Percentiles rank a stretch among this genome's conserved stretches.
Evolutionary conservation across 192 early-diverging fungal species (phyloP).

Genomic region (Mortierella hygrophila): DNA sequence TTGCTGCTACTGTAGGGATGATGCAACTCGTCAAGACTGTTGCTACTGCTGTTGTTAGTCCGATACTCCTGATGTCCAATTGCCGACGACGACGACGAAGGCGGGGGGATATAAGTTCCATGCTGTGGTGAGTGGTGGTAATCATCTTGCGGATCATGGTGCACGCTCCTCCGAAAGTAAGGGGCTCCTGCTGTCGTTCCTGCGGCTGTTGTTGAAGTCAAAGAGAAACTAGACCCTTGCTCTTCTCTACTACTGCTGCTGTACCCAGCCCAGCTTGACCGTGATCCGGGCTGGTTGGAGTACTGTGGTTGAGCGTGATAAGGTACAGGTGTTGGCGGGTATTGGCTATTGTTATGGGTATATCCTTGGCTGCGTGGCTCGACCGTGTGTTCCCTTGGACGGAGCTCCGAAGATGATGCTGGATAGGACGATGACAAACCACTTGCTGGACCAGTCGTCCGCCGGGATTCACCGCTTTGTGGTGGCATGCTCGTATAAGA

Average conservation of each 20-base stretch:
- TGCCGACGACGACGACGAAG: background rate
- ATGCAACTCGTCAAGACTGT: conserved; percentile 17
- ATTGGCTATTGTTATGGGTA: background rate
- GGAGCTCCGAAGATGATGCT: background rate
- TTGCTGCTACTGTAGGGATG: background rate
- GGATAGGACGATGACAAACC: background rate
- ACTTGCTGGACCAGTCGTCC: conserved; percentile 11
- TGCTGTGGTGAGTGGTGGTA: conserved; percentile 29
- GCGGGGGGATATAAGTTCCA: conserved; percentile 13
- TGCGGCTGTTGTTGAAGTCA: background rate
- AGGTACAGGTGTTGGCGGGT: conserved; percentile 14
- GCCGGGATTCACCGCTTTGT: conserved; percentile 5
- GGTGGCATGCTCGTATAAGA: conserved; percentile 17
- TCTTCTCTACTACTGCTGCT: background rate
- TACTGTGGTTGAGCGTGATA: background rate
- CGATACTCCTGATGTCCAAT: conserved; percentile 11
- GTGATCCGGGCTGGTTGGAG: conserved; percentile 4
- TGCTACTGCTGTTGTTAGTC: conserved; percentile 23
- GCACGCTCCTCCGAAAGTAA: background rate
- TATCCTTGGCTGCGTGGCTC: conserved; percentile 12
- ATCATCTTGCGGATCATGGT: conserved; percentile 27
- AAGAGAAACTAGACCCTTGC: background rate
- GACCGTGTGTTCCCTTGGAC: conserved; percentile 5
- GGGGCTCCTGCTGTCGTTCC: background rate
- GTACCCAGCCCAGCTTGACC: conserved; percentile 32